Base-by-base conservation (phyloP, 1,284 basidiomycete species). In the Boletus smithii region DNA sequence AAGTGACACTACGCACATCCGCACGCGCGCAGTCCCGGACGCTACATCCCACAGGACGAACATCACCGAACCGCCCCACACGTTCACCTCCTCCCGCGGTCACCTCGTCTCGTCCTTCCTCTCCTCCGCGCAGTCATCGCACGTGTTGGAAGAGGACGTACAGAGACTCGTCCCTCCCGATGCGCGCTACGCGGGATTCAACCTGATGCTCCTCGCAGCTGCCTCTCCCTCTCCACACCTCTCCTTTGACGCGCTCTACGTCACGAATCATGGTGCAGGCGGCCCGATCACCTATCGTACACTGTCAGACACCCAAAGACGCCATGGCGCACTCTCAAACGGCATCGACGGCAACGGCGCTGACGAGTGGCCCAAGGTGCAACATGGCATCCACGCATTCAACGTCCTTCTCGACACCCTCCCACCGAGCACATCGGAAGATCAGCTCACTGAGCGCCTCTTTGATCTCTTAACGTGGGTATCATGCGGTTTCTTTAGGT, bases 121-220 rank as follows among this genome's bases (percentile, higher is more conserved):
- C 20, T 18, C 48, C 17, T 46, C 42, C 29, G 8, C 24, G 8
- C 53, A 4, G 20, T n/a, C 42, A 2, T 47, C 48, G 18, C 33
- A 1, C 32, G 36, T 53, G 20, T 11, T 54, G 5, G 50, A 76
- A 54, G 72, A 74, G 46, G 71, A 78, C 59, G 66, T 76, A 38
- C 66, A 68, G 48, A 65, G 58, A 54, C 67, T 78, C 48, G 60
- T 76, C 46, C 67, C 73, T 54, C 60, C 67, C 53, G 73, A 80
- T 50, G 68, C 68, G 14, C 66, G 69, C 49, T 88, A 81, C 61
- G 83, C 86, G 34, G 88, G 88, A 3, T 91, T 91, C 73, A 91
- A 90, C 63, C 62, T 90, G 30, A 70, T 89, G 48, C 74, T 88
- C 57, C 67, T 87, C 56, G 62, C 74, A 45, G 69, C 75, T 47